Percentiles rank a stretch among this genome's conserved stretches.
Evolutionary conservation across 179 eudicot genomes (phyloP).

Genomic region (Vitellaria paradoxa): DNA sequence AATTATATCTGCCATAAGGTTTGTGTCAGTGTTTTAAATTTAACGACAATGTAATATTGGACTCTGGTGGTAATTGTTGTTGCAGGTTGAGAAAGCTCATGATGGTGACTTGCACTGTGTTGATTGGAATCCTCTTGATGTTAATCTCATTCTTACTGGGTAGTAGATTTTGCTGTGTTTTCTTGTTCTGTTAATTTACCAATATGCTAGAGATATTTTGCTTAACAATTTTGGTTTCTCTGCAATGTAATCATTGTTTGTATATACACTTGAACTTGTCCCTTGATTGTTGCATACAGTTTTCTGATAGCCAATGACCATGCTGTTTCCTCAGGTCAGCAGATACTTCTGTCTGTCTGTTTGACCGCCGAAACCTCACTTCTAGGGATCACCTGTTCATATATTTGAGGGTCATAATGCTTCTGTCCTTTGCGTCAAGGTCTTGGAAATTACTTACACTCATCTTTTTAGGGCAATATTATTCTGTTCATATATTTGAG

Average conservation of each 20-base stretch:
- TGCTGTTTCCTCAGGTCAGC: constrained; percentile 63
- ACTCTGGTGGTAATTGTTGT: constrained; percentile 1
- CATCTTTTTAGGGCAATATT: background rate
- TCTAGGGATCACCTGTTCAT: constrained; percentile 70
- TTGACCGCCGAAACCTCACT: constrained; percentile 89
- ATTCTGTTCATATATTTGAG: too few species aligned
- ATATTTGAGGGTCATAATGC: constrained; percentile 85
- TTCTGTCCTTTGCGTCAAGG: constrained; percentile 97
- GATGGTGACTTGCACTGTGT: constrained; percentile 97
- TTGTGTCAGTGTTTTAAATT: background rate
- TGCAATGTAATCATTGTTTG: background rate
- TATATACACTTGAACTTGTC: background rate
- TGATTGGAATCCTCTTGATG: constrained; percentile 95
- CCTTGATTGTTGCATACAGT: background rate
- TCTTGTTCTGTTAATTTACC: background rate
- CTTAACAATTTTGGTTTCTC: background rate
- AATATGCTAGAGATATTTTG: too few species aligned
- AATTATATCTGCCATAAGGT: background rate
- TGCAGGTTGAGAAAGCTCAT: constrained; percentile 96
- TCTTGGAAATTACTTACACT: constrained; percentile 17
- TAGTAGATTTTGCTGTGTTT: constrained; percentile 21
- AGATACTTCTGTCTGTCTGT: constrained; percentile 86
- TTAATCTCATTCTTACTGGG: constrained; percentile 90
- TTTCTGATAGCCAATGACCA: background rate
- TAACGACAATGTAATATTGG: background rate